phyloP scores from a whole-genome alignment of 768 basidiomycete genomes.

The Cystobasidiopsis lactophilus region DNA sequence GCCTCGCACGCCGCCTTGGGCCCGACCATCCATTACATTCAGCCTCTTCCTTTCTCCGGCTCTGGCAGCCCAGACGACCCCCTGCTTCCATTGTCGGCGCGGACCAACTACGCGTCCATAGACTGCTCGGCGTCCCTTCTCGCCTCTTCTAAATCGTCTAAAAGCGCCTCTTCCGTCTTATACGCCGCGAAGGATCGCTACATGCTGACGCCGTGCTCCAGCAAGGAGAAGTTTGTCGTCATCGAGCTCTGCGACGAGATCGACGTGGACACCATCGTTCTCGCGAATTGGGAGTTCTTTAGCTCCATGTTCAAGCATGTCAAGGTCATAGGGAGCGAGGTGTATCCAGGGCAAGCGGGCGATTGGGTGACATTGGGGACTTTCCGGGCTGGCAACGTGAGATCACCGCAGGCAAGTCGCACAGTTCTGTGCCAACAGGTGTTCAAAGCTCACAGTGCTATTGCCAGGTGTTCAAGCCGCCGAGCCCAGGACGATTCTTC shows the following conservation, averaged over 20 bases:
- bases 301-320: slow-evolving; percentile 89
- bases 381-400: slow-evolving; percentile 55
- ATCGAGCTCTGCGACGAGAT: slow-evolving; percentile 97
- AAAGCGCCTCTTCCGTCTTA: slow-evolving; percentile 61
- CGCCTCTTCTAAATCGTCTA: slow-evolving; percentile 53
- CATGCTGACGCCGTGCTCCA: slow-evolving; percentile 80
- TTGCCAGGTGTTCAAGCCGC: slow-evolving; percentile 17
- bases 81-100: slow-evolving; percentile 35
- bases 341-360: slow-evolving; percentile 37
- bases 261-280: slow-evolving; percentile 79
- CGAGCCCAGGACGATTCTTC: slow-evolving; percentile 42
- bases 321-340: slow-evolving; percentile 46
- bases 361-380: slow-evolving; percentile 61
- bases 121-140: slow-evolving; percentile 91
- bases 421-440: background rate
- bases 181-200: slow-evolving; percentile 69
- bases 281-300: slow-evolving; percentile 96
- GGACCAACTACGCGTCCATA: slow-evolving; percentile 80
- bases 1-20: background rate
- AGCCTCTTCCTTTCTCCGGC: slow-evolving; percentile 14
- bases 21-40: background rate
- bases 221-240: slow-evolving; percentile 48
- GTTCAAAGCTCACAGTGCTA: background rate
- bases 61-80: slow-evolving; percentile 16
- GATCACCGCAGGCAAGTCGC: slow-evolving; percentile 61